Percentiles rank a stretch among this genome's conserved stretches.
Conservation (phyloP, 371 early-diverging fungal species). For the Apophysomyces variabilis region DNA sequence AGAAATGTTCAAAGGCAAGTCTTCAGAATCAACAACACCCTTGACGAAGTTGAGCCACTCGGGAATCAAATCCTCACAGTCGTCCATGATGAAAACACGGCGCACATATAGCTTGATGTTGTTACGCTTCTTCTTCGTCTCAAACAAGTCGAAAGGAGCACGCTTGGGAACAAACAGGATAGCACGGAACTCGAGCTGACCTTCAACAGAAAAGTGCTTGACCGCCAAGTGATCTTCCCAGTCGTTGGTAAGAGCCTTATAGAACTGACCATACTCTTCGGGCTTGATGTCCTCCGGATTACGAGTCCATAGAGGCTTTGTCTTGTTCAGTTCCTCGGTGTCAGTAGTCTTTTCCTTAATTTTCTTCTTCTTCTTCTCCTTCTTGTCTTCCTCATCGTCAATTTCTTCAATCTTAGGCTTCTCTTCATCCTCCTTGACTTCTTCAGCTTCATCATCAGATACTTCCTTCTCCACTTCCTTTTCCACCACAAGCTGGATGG, state of each 20-base stretch:
- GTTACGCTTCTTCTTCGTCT: slow-evolving; percentile 70
- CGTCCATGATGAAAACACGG: slow-evolving; percentile 91
- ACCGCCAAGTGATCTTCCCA: slow-evolving; percentile 70
- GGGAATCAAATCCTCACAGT: slow-evolving; percentile 71
- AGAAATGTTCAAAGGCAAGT: slow-evolving; percentile 90
- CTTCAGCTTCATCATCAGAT: slow-evolving; percentile 74
- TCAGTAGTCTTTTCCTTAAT: slow-evolving; percentile 63
- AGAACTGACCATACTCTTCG: slow-evolving; percentile 84
- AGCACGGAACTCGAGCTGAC: slow-evolving; percentile 79
- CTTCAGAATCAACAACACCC: slow-evolving; percentile 86
- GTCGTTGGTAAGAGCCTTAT: slow-evolving; percentile 83
- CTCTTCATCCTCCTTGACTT: slow-evolving; percentile 64
- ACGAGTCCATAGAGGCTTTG: slow-evolving; percentile 90
- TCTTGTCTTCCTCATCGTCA: slow-evolving; percentile 75
- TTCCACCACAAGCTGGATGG: slow-evolving; percentile 49
- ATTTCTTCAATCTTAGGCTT: slow-evolving; percentile 65
- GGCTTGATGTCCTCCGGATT: slow-evolving; percentile 71
- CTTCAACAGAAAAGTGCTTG: slow-evolving; percentile 83
- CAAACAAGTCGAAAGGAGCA: slow-evolving; percentile 67
- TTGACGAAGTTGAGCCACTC: slow-evolving; percentile 66
- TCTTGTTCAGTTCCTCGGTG: slow-evolving; percentile 66
- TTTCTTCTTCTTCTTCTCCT: slow-evolving; percentile 69
- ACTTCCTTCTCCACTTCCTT: slow-evolving; percentile 83
- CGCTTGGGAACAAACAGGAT: slow-evolving; percentile 82
- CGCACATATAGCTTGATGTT: slow-evolving; percentile 87